Percentiles rank a stretch among this genome's conserved stretches.
phyloP scores from a whole-genome alignment of 495 filamentous ascomycete species.

The Articulospora tetracladia region DNA sequence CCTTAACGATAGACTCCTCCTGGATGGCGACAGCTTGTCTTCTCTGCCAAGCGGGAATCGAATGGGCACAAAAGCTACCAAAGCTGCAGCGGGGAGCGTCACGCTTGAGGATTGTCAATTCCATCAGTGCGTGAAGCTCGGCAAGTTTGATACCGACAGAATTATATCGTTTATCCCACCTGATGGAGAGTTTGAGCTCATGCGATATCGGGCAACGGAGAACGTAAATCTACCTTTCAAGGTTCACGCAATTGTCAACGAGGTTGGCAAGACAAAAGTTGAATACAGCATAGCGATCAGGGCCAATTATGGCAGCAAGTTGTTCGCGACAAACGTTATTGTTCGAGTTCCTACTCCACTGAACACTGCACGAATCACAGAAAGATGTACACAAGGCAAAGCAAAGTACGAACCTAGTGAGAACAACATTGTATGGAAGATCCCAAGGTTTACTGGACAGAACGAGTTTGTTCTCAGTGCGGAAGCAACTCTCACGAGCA shows the following conservation, averaged over 20 bases:
- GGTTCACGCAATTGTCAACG: conserved; percentile 97
- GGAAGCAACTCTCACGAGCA: conserved; percentile 87
- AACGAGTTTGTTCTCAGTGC: conserved; percentile 92
- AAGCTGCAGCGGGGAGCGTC: conserved; percentile 92
- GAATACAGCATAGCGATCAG: conserved; percentile 98
- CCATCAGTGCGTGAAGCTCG: conserved; percentile 98
- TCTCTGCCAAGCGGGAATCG: conserved; percentile 65
- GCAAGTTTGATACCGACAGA: conserved; percentile 93
- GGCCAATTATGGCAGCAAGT: conserved; percentile 92
- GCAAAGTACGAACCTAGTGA: conserved; percentile 98
- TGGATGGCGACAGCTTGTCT: conserved; percentile 72
- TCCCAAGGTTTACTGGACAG: conserved; percentile 91
- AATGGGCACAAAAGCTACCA: conserved; percentile 78
- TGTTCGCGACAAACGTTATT: conserved; percentile 98
- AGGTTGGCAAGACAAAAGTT: conserved; percentile 95
- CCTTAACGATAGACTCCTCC: conserved; percentile 89
- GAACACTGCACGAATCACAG: conserved; percentile 93
- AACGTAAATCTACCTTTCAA: conserved; percentile 99
- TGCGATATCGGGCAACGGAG: conserved; percentile 99
- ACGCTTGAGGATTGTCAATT: conserved; percentile 98
- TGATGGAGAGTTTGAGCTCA: conserved; percentile 98
- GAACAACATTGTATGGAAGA: conserved; percentile 99
- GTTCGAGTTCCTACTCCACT: conserved; percentile 93
- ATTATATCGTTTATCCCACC: conserved; percentile 98
- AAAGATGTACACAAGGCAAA: conserved; percentile 90